Evolutionary conservation across 805 yeast species (phyloP).

Genomic region (Yarrowia sp.): DNA sequence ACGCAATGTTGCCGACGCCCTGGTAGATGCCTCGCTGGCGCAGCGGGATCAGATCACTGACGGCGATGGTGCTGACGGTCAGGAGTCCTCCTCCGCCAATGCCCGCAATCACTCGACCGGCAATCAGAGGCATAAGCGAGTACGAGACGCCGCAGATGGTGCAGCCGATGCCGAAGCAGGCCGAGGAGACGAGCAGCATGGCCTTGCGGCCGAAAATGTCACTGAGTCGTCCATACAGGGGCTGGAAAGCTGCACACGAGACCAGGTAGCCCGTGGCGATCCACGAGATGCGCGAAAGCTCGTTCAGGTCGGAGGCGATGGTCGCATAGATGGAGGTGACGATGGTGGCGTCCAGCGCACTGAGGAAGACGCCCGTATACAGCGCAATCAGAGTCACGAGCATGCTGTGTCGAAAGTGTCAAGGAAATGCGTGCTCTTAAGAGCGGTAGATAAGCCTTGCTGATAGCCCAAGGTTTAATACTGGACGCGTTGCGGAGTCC

Average conservation of each 20-base stretch:
- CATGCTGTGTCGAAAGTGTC: background rate
- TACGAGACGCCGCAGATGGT: slow-evolving; percentile 52
- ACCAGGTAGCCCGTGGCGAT: slow-evolving; percentile 69
- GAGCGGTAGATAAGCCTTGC: background rate
- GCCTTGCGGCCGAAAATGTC: slow-evolving; percentile 51
- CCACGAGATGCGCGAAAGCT: slow-evolving; percentile 57
- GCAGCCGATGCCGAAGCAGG: slow-evolving; percentile 49
- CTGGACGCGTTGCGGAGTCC: background rate
- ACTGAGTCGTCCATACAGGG: slow-evolving; percentile 65
- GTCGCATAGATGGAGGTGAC: slow-evolving; percentile 58
- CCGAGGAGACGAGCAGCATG: slow-evolving; percentile 45
- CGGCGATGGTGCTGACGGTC: slow-evolving; percentile 68
- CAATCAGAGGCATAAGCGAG: slow-evolving; percentile 57
- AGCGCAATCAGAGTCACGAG: slow-evolving; percentile 33
- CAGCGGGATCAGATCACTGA: slow-evolving; percentile 73
- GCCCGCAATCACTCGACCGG: slow-evolving; percentile 78
- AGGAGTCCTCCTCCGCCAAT: slow-evolving; percentile 90
- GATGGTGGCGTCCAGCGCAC: slow-evolving; percentile 59
- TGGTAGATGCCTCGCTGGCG: slow-evolving; percentile 79
- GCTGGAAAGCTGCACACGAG: slow-evolving; percentile 72
- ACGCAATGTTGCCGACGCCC: slow-evolving; percentile 74
- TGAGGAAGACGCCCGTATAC: slow-evolving; percentile 44
- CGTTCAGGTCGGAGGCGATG: slow-evolving; percentile 59
- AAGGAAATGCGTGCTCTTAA: no score
- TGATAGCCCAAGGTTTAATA: background rate